phyloP scores from a whole-genome alignment of 2,329 filamentous ascomycete genomes.

The Alternaria sp. region DNA sequence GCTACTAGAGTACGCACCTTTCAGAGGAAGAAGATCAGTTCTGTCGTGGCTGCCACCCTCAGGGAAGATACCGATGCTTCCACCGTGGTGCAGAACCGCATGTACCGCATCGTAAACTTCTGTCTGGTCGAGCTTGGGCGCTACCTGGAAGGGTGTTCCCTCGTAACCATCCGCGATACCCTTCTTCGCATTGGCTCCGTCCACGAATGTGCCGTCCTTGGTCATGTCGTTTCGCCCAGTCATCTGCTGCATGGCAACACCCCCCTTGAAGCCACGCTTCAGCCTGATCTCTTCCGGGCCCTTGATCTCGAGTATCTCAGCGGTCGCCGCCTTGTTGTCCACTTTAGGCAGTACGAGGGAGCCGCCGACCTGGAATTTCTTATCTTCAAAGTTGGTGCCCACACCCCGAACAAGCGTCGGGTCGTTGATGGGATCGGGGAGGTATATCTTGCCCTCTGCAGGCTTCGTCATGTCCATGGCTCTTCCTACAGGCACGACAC shows the following conservation, averaged over 20 bases:
- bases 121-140: slow-evolving; percentile 92
- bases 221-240: slow-evolving; percentile 79
- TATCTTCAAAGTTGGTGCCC: slow-evolving; percentile 79
- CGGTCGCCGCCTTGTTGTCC: slow-evolving; percentile 79
- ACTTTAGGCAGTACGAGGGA: slow-evolving; percentile 85
- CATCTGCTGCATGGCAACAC: slow-evolving; percentile 76
- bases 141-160: slow-evolving; percentile 84
- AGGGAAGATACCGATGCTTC: slow-evolving; percentile 95
- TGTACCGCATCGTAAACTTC: slow-evolving; percentile 95
- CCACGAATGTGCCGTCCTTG: slow-evolving; percentile 67
- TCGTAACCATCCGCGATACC: slow-evolving; percentile 64
- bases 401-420: slow-evolving; percentile 80
- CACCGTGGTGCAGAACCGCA: slow-evolving; percentile 77
- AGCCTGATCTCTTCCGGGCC: slow-evolving; percentile 81
- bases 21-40: slow-evolving; percentile 87
- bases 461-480: slow-evolving; percentile 88
- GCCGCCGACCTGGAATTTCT: slow-evolving; percentile 63
- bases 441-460: slow-evolving; percentile 79
- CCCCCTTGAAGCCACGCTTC: slow-evolving; percentile 85
- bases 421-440: slow-evolving; percentile 85
- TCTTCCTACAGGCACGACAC: slow-evolving; percentile 89
- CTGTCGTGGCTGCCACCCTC: slow-evolving; percentile 96
- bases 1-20: too few species aligned
- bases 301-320: slow-evolving; percentile 82
- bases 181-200: slow-evolving; percentile 59